Conservation (phyloP, 2,329 filamentous ascomycete genomes). For the Cladorrhinum sp. region DNA sequence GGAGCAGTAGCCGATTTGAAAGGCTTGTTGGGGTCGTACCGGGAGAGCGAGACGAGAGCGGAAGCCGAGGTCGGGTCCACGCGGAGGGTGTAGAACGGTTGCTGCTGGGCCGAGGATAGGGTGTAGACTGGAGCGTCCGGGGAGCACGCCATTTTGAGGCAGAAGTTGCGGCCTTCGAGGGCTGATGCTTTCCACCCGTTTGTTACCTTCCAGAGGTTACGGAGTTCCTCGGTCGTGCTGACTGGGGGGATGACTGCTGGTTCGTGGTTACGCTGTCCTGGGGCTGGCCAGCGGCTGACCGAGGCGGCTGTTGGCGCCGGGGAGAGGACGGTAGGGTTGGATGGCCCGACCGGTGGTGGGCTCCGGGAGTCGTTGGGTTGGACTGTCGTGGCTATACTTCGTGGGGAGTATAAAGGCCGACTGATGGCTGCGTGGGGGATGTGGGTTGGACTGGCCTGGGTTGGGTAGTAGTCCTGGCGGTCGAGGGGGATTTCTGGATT, state of each 20-base stretch:
- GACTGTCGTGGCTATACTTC: slow-evolving; percentile 15
- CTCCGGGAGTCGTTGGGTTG: slow-evolving; percentile 17
- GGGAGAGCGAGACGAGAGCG: slow-evolving; percentile 56
- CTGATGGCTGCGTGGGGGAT: slow-evolving; percentile 65
- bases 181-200: slow-evolving; percentile 66
- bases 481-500: slow-evolving; percentile 64
- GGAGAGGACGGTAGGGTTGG: slow-evolving; percentile 29
- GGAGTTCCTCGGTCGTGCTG: slow-evolving; percentile 59
- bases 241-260: slow-evolving; percentile 47
- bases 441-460: slow-evolving; percentile 59
- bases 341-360: slow-evolving; percentile 28
- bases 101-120: slow-evolving; percentile 53
- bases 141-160: slow-evolving; percentile 54
- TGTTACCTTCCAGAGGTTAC: slow-evolving; percentile 64
- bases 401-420: slow-evolving; percentile 57
- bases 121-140: slow-evolving; percentile 64
- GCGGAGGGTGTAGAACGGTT: slow-evolving; percentile 67
- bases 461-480: slow-evolving; percentile 69
- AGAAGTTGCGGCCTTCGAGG: slow-evolving; percentile 58
- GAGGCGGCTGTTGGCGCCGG: slow-evolving; percentile 34
- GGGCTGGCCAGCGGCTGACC: slow-evolving; percentile 21
- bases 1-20: slow-evolving; percentile 46
- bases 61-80: slow-evolving; percentile 63
- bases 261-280: slow-evolving; percentile 33
- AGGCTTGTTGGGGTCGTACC: slow-evolving; percentile 58